These are phyloP conservation scores for Biscutella laevigata DNA, from an alignment of 441 rosid genomes.

Conservation along the genomic window DNA sequence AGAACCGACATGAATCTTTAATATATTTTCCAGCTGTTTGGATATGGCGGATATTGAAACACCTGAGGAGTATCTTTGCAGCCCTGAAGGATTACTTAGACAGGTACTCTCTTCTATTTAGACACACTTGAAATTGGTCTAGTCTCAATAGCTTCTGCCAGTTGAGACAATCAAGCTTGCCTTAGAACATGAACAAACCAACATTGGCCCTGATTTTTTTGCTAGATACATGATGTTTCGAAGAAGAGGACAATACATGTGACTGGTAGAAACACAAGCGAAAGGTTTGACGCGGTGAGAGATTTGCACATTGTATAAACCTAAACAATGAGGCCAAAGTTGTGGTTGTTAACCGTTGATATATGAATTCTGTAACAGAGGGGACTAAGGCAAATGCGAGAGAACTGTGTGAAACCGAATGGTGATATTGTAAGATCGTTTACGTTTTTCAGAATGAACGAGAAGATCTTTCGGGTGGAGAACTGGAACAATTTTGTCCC, in stretches of 20 bases:
- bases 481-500: conserved; percentile 73
- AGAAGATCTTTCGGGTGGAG: conserved; percentile 49
- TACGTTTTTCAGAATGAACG: conserved; percentile 58
- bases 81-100: conserved; percentile 55
- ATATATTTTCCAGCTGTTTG: conserved; percentile 30
- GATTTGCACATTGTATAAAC: conserved; percentile 4
- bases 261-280: conserved; percentile 55
- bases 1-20: conserved; percentile 4
- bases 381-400: conserved; percentile 48
- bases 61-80: conserved; percentile 47
- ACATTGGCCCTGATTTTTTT: conserved; percentile 9
- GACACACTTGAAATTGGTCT: background rate
- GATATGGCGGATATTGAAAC: conserved; percentile 47
- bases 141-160: conserved; percentile 4
- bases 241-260: conserved; percentile 42
- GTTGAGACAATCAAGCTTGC: background rate
- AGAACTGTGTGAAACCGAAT: conserved; percentile 45
- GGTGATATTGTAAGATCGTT: conserved; percentile 56
- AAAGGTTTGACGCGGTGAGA: conserved; percentile 44
- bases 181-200: background rate
- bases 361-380: conserved; percentile 32
- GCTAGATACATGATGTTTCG: conserved; percentile 38
- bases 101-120: conserved; percentile 32
- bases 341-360: background rate
- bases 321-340: background rate